phyloP scores from a whole-genome alignment of 305 asterid species.

The Petunia hybrid region DNA sequence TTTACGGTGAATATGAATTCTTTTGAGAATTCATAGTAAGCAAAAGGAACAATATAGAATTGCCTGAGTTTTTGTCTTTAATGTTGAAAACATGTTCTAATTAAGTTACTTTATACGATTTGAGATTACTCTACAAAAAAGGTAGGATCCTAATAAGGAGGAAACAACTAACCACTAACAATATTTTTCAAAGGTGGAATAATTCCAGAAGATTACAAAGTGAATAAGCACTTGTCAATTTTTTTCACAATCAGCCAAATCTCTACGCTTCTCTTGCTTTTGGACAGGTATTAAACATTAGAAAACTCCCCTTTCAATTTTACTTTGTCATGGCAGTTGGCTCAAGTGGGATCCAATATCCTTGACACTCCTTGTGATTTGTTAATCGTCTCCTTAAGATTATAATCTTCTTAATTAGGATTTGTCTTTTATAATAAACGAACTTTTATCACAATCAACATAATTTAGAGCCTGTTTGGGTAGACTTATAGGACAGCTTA shows the following conservation, averaged over 20 bases:
- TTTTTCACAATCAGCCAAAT: slow-evolving; percentile 8
- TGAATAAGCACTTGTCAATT: slow-evolving; percentile 4
- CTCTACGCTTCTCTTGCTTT: not conserved
- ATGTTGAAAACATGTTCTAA: slow-evolving; percentile 12
- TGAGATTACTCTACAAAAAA: not conserved
- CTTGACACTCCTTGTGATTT: not conserved
- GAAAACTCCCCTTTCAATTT: not conserved
- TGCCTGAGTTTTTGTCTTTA: not conserved
- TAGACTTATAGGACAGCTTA: no score
- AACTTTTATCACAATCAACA: no score
- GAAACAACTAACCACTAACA: not conserved
- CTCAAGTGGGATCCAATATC: not conserved
- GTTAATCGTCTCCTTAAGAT: not conserved
- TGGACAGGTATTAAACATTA: slow-evolving; percentile 3
- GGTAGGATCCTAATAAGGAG: not conserved
- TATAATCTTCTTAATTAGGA: no score
- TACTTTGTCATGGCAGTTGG: not conserved
- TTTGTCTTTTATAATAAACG: no score
- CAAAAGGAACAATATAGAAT: not conserved
- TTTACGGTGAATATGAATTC: not conserved
- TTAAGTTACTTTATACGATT: not conserved
- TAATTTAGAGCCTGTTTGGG: no score
- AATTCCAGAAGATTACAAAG: not conserved
- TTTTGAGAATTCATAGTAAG: not conserved
- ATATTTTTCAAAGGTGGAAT: not conserved